These are phyloP conservation scores for Cercospora sp. DNA, from an alignment of 2,329 filamentous ascomycete species.

Conservation along the genomic window DNA sequence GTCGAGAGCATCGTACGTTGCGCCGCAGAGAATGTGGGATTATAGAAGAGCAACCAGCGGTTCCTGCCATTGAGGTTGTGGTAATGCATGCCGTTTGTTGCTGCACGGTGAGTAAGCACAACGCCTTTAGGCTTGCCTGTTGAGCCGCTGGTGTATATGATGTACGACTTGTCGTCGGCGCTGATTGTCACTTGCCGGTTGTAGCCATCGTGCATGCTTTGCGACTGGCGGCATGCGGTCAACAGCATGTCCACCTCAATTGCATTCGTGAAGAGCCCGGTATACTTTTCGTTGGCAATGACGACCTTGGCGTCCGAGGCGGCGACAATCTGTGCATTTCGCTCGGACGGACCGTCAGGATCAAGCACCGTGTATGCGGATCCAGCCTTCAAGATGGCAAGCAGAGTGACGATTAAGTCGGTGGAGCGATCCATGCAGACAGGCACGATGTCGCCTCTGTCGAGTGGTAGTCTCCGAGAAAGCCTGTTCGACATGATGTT, in stretches of 20 bases:
- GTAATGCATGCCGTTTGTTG: conserved; percentile 4
- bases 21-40: conserved; percentile 13
- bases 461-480: not conserved
- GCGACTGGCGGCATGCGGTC: not conserved
- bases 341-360: not conserved
- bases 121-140: conserved; percentile 77
- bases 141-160: conserved; percentile 54
- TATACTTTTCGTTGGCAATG: not conserved
- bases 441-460: not conserved
- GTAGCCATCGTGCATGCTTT: not conserved
- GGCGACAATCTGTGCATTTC: conserved; percentile 2
- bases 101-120: conserved; percentile 62
- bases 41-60: conserved; percentile 15
- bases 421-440: conserved; percentile 3
- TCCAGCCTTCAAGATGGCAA: not conserved
- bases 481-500: not conserved
- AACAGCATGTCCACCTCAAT: not conserved
- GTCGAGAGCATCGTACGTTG: conserved; percentile 11
- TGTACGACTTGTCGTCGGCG: conserved; percentile 2
- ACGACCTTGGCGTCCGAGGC: not conserved
- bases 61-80: not conserved
- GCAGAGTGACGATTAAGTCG: not conserved
- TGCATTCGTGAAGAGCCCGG: not conserved
- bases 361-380: conserved; percentile 4
- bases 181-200: not conserved